A percentile compares a stretch with the other conserved stretches of the same genome.
Evolutionary conservation across 2,329 filamentous ascomycete species (phyloP).

Genomic region (Clarireedia hainanense): DNA sequence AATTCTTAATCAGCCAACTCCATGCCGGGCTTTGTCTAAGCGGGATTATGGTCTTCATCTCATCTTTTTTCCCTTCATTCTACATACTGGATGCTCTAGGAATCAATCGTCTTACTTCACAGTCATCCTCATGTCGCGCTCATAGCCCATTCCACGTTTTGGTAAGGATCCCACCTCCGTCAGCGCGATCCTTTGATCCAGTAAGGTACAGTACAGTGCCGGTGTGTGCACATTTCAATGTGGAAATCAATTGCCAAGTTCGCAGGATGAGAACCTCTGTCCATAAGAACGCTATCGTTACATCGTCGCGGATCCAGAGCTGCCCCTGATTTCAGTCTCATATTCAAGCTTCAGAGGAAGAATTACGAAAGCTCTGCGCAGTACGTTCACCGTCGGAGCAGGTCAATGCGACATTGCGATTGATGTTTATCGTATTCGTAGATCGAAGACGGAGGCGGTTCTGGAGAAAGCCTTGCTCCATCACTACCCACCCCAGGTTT

Average conservation of each 20-base stretch:
- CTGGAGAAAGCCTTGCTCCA: constrained; percentile 2
- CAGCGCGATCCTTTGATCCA: constrained; percentile 1
- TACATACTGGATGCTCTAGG: neutral
- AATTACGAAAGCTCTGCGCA: neutral
- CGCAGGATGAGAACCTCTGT: neutral
- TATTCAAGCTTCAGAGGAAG: neutral
- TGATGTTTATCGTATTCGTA: neutral
- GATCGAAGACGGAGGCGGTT: neutral
- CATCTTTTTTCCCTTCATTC: neutral
- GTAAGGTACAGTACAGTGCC: neutral
- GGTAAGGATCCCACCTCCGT: constrained; percentile 5
- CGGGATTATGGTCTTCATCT: neutral
- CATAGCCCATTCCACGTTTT: constrained; percentile 5
- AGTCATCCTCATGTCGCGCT: neutral
- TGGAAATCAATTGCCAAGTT: constrained; percentile 6
- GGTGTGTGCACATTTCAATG: neutral
- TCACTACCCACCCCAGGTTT: neutral
- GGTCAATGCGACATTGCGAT: neutral
- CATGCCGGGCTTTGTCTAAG: too few species aligned
- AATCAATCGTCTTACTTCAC: constrained; percentile 3
- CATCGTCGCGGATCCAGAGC: constrained; percentile 2
- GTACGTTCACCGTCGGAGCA: neutral
- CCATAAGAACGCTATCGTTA: neutral
- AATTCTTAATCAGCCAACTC: too few species aligned
- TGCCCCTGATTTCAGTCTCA: neutral